Conservation (phyloP, 768 basidiomycete genomes). For the Boletus sp. region DNA sequence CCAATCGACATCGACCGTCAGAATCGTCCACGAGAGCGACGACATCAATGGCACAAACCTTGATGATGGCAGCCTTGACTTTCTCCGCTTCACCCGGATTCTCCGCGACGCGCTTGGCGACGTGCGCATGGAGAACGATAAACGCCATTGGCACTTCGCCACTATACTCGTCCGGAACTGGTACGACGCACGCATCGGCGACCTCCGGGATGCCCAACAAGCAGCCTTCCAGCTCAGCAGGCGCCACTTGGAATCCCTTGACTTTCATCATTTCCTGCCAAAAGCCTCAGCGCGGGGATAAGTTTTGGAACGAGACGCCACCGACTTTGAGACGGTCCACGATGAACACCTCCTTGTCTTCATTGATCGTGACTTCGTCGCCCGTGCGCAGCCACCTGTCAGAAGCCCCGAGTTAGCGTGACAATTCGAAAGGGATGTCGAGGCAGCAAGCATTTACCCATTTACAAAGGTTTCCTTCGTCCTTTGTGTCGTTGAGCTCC, state of each 20-base stretch:
- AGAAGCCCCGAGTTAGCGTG: not conserved
- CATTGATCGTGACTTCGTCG: slow-evolving; percentile 56
- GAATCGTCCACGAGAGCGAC: not conserved
- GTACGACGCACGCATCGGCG: slow-evolving; percentile 61
- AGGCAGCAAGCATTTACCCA: slow-evolving; percentile 43
- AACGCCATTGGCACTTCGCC: slow-evolving; percentile 74
- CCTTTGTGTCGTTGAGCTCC: slow-evolving; percentile 31
- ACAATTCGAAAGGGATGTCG: not conserved
- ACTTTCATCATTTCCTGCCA: slow-evolving; percentile 65
- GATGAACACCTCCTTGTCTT: slow-evolving; percentile 57
- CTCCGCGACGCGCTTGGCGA: slow-evolving; percentile 34
- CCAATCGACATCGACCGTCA: not conserved
- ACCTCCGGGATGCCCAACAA: slow-evolving; percentile 61
- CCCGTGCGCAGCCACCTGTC: slow-evolving; percentile 67
- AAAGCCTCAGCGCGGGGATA: slow-evolving; percentile 4
- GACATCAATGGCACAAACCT: slow-evolving; percentile 34
- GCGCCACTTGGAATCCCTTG: slow-evolving; percentile 71
- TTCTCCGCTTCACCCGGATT: slow-evolving; percentile 29
- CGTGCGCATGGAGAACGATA: slow-evolving; percentile 50
- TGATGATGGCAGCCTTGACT: slow-evolving; percentile 46
- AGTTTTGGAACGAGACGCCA: not conserved
- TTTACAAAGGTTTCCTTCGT: slow-evolving; percentile 68
- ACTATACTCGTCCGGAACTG: slow-evolving; percentile 64
- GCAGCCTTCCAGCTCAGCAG: slow-evolving; percentile 70
- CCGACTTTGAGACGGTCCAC: slow-evolving; percentile 62